Evolutionary conservation across 2,329 filamentous ascomycete genomes (phyloP), one percentile per base, ranked within the genome.

Genomic region (Pseudocercospora cruenta): DNA sequence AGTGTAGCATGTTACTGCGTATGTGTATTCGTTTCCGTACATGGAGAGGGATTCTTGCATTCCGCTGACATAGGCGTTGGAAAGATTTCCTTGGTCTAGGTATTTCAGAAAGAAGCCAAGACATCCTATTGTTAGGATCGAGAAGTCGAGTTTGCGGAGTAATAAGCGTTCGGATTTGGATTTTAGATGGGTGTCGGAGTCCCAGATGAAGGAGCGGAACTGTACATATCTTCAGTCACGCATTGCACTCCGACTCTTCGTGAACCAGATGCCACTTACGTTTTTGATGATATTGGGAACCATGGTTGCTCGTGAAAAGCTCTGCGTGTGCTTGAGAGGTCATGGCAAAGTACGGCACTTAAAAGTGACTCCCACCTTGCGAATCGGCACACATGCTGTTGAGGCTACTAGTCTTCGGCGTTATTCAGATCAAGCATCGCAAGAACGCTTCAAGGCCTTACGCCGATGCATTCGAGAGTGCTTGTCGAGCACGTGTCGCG

Each of bases 41-140:
- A 64, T 51, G 45, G 70, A 64, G 47, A 81, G 66, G 59, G 80
- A 78, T 66, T 80, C 78, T 65, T 76, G 76, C 79, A 81, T 81
- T 2, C 79, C 47, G 53, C 75, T 71, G 12, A 81, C 77, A 61
- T 79, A 81, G 12, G 79, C 79, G 71, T 81, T 81, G 2, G 58
- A 39, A 7, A 60, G 39, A 14, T 60, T 60, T 10, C 58, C 58
- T 51, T 60, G 58, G 43, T 60, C 58, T 14, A 60, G 21, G 21
- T 60, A 49, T 26, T 60, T 60, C 4, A 60, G 39, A 22, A 60
- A 60, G 39, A 60, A 60, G 9, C 58, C 58, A 7, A 60, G 58
- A 26, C 58, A 60, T 39, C 39, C 58, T 28, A 60, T 60, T 28
- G 58, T 60, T n/a, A 60, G 16, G 43, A 60, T 60, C 4, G 58